These are phyloP conservation scores for Elongisporangium anandrum DNA, from an alignment of 352 stramenopile genomes.

Conservation along the genomic window DNA sequence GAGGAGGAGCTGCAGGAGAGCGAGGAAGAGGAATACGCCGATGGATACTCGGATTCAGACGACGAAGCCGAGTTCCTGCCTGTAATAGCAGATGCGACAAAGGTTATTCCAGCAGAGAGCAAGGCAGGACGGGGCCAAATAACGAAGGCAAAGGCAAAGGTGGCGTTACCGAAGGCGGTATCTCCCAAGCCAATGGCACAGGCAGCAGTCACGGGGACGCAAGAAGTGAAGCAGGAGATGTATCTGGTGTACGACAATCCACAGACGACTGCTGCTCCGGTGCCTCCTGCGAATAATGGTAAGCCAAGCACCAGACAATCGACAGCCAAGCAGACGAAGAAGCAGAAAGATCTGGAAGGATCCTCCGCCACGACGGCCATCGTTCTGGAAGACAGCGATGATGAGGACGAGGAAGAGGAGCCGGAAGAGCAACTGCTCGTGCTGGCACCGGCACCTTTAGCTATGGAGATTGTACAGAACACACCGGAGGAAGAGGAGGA, in stretches of 20 bases:
- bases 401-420: constrained; percentile 15
- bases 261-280: background rate
- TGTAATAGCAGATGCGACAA: constrained; percentile 13
- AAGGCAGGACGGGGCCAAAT: background rate
- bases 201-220: constrained; percentile 8
- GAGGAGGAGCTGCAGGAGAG: constrained; percentile 25
- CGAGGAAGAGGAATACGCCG: constrained; percentile 29
- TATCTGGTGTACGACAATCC: constrained; percentile 29
- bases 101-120: no score
- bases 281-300: background rate
- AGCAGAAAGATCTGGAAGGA: constrained; percentile 8
- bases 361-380: constrained; percentile 42
- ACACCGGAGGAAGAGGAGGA: constrained; percentile 20
- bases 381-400: constrained; percentile 48
- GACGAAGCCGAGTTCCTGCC: constrained; percentile 31
- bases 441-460: background rate
- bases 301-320: constrained; percentile 1
- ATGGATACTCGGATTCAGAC: constrained; percentile 29
- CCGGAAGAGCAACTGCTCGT: background rate
- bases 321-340: no score
- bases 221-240: constrained; percentile 6
- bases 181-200: constrained; percentile 29
- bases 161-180: constrained; percentile 19
- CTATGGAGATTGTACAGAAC: background rate
- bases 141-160: constrained; percentile 9